Evolutionary conservation across 495 filamentous ascomycete genomes (phyloP).

Genomic region (Monascus purpureus): DNA sequence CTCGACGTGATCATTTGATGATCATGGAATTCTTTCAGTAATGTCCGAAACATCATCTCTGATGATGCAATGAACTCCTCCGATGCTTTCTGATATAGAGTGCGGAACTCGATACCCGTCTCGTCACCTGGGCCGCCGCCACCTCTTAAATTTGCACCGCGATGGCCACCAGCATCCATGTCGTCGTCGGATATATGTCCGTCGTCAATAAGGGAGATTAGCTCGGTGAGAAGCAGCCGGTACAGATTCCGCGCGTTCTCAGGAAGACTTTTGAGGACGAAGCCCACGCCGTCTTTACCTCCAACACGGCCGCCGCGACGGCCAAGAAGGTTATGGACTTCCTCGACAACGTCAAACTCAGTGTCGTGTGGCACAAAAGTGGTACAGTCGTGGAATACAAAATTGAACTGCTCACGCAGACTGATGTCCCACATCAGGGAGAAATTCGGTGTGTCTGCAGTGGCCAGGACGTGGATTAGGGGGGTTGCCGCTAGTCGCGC

Average conservation of each 20-base stretch:
- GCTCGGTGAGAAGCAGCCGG: constrained; percentile 66
- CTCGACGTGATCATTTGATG: constrained; percentile 88
- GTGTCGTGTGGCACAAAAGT: constrained; percentile 73
- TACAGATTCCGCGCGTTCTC: constrained; percentile 86
- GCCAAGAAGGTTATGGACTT: constrained; percentile 73
- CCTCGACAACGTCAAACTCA: constrained; percentile 62
- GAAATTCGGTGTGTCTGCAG: constrained; percentile 77
- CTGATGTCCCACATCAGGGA: constrained; percentile 80
- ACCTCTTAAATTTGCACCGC: constrained; percentile 4
- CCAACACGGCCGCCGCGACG: constrained; percentile 68
- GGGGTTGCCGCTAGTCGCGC: constrained; percentile 63
- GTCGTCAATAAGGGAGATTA: constrained; percentile 51
- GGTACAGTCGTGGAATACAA: constrained; percentile 86
- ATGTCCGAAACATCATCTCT: constrained; percentile 85
- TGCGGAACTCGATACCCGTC: constrained; percentile 68
- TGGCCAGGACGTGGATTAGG: constrained; percentile 60
- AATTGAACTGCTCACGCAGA: constrained; percentile 63
- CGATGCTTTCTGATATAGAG: constrained; percentile 85
- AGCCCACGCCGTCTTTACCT: constrained; percentile 84
- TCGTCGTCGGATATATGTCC: constrained; percentile 34
- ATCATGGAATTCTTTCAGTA: constrained; percentile 96
- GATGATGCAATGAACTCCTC: constrained; percentile 95
- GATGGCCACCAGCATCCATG: constrained; percentile 11
- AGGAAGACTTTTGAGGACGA: constrained; percentile 76
- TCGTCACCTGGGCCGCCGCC: constrained; percentile 17